A percentile compares a stretch with the other conserved stretches of the same genome.
These are phyloP conservation scores for Prunus mira DNA, from an alignment of 306 rosid species.

Conservation along the genomic window DNA sequence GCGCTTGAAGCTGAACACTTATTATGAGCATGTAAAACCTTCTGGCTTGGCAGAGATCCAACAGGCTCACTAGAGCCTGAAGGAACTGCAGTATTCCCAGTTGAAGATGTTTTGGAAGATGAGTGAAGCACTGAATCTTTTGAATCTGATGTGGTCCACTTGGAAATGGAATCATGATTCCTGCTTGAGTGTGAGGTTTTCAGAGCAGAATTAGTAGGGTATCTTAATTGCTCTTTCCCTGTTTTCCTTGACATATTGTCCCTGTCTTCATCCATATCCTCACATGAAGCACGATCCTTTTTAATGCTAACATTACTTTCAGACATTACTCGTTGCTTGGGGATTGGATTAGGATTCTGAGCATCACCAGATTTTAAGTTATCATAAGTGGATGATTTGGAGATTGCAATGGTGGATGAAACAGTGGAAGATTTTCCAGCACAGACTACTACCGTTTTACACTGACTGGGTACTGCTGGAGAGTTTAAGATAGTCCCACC, in stretches of 20 bases:
- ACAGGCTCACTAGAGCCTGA: slow-evolving; percentile 46
- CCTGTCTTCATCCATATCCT: slow-evolving; percentile 52
- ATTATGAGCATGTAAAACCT: slow-evolving; percentile 50
- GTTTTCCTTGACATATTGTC: slow-evolving; percentile 46
- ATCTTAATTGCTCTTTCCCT: slow-evolving; percentile 62
- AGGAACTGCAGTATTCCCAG: slow-evolving; percentile 38
- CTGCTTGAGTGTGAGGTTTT: slow-evolving; percentile 52
- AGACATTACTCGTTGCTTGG: slow-evolving; percentile 41
- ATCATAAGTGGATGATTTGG: slow-evolving; percentile 41
- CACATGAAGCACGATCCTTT: slow-evolving; percentile 51
- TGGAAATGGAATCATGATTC: slow-evolving; percentile 63
- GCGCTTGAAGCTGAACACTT: slow-evolving; percentile 52
- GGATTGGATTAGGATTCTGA: slow-evolving; percentile 37
- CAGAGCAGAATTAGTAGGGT: slow-evolving; percentile 38
- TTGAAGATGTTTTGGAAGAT: slow-evolving; percentile 49
- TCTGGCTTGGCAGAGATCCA: slow-evolving; percentile 49
- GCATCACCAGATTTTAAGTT: slow-evolving; percentile 49
- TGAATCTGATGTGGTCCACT: slow-evolving; percentile 45
- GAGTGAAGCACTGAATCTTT: slow-evolving; percentile 49
- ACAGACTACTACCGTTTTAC: slow-evolving; percentile 33
- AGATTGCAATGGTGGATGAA: slow-evolving; percentile 37
- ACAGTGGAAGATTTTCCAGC: slow-evolving; percentile 53
- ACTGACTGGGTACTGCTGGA: slow-evolving; percentile 35
- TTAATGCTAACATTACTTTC: slow-evolving; percentile 45
- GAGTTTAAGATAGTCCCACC: slow-evolving; percentile 30